Evolutionary conservation across 495 filamentous ascomycete genomes (phyloP).

Genomic region (Physcia stellaris): DNA sequence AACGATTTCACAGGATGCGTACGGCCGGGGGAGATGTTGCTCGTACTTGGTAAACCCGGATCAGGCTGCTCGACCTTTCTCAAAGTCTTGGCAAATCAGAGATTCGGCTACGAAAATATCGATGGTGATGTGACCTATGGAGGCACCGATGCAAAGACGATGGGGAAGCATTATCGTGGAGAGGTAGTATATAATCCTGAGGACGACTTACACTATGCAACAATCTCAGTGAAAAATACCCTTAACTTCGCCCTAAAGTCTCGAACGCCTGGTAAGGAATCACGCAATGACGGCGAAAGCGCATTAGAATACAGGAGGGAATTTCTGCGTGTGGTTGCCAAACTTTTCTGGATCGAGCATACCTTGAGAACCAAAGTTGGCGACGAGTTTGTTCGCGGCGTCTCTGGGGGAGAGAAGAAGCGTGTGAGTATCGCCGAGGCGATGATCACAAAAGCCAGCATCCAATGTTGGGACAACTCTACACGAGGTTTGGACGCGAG

Average conservation of each 20-base stretch:
- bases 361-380: conserved; percentile 54
- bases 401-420: conserved; percentile 64
- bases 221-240: conserved; percentile 55
- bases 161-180: conserved; percentile 52
- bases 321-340: conserved; percentile 55
- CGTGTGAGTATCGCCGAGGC: conserved; percentile 57
- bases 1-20: conserved; percentile 43
- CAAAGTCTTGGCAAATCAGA: conserved; percentile 71
- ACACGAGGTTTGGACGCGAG: conserved; percentile 55
- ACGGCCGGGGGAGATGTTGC: conserved; percentile 77
- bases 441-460: conserved; percentile 50
- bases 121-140: conserved; percentile 73
- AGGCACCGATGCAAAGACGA: conserved; percentile 45
- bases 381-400: conserved; percentile 49
- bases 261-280: conserved; percentile 50
- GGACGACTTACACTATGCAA: conserved; percentile 66
- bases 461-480: conserved; percentile 57
- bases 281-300: conserved; percentile 45
- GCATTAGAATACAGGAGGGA: conserved; percentile 49
- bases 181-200: conserved; percentile 56
- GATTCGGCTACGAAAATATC: conserved; percentile 62
- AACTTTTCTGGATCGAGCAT: conserved; percentile 69
- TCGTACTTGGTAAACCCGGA: conserved; percentile 78
- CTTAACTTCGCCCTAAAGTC: conserved; percentile 57
- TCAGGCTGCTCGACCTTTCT: conserved; percentile 82